phyloP scores from a whole-genome alignment of 2,329 filamentous ascomycete genomes.

The Epichloe uncinata region DNA sequence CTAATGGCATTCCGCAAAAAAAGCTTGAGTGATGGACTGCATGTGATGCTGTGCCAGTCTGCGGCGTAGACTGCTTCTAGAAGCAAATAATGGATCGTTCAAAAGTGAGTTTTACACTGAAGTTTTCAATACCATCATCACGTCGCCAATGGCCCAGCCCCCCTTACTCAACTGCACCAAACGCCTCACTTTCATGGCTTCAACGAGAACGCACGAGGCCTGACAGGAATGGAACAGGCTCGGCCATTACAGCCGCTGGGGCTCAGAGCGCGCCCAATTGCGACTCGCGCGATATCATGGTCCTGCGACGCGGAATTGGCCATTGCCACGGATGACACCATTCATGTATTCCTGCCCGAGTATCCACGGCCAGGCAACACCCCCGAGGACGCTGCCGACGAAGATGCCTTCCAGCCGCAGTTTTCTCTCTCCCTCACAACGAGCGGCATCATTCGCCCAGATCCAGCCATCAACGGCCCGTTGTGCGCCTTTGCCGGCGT shows the following conservation, averaged over 20 bases:
- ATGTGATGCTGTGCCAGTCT: not conserved
- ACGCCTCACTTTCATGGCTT: no score
- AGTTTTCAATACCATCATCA: not conserved
- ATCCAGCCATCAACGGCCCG: slow-evolving; percentile 31
- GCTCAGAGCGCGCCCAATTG: slow-evolving; percentile 30
- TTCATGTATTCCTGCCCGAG: slow-evolving; percentile 38
- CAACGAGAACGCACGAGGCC: not conserved
- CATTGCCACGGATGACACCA: slow-evolving; percentile 41
- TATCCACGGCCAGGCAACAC: slow-evolving; percentile 16
- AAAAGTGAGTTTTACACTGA: not conserved
- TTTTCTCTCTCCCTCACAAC: slow-evolving; percentile 22
- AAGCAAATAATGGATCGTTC: not conserved
- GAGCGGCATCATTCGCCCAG: slow-evolving; percentile 22
- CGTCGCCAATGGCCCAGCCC: no score
- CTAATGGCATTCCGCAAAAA: no score
- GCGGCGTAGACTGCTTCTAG: not conserved
- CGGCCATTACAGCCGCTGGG: slow-evolving; percentile 34
- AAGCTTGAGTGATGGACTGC: not conserved
- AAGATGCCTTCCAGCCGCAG: slow-evolving; percentile 18
- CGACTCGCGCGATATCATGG: slow-evolving; percentile 33
- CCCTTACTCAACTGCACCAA: no score
- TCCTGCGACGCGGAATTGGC: slow-evolving; percentile 46
- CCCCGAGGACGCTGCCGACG: slow-evolving; percentile 14
- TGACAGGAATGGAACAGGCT: slow-evolving; percentile 16
- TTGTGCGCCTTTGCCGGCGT: slow-evolving; percentile 27